These are phyloP conservation scores for Rasamsonia emersonii DNA, from an alignment of 2,329 filamentous ascomycete species.

Conservation along the genomic window DNA sequence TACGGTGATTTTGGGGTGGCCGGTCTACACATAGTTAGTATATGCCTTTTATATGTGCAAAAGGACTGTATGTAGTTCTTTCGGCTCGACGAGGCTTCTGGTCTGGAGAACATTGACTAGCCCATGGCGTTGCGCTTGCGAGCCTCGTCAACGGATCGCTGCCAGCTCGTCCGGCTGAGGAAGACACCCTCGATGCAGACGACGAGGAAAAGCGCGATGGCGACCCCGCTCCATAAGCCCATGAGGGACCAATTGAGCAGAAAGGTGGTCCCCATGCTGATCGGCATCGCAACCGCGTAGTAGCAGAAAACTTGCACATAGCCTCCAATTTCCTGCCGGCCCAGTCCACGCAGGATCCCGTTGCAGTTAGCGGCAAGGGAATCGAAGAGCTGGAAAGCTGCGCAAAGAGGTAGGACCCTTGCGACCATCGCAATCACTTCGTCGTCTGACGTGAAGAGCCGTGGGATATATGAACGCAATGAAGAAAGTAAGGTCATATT, in stretches of 20 bases:
- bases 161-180: conserved; percentile 47
- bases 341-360: conserved; percentile 77
- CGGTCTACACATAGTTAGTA: too few species aligned
- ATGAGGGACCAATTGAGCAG: conserved; percentile 65
- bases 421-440: conserved; percentile 63
- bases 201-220: conserved; percentile 58
- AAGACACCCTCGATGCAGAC: conserved; percentile 49
- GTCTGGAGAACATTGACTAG: conserved; percentile 15
- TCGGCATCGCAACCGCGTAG: conserved; percentile 76
- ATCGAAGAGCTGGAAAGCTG: conserved; percentile 86
- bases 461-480: conserved; percentile 64
- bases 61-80: too few species aligned
- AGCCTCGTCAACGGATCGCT: conserved; percentile 53
- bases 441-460: conserved; percentile 66
- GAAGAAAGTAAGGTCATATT: conserved; percentile 64
- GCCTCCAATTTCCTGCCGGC: conserved; percentile 80
- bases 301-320: conserved; percentile 82
- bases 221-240: conserved; percentile 75
- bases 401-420: conserved; percentile 66
- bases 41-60: neutral
- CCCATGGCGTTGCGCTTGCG: conserved; percentile 44
- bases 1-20: too few species aligned
- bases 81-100: too few species aligned
- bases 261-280: conserved; percentile 72
- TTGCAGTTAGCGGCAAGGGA: conserved; percentile 70